phyloP scores from a whole-genome alignment of 208 protist genomes.

The Wallacemonas sp. region DNA sequence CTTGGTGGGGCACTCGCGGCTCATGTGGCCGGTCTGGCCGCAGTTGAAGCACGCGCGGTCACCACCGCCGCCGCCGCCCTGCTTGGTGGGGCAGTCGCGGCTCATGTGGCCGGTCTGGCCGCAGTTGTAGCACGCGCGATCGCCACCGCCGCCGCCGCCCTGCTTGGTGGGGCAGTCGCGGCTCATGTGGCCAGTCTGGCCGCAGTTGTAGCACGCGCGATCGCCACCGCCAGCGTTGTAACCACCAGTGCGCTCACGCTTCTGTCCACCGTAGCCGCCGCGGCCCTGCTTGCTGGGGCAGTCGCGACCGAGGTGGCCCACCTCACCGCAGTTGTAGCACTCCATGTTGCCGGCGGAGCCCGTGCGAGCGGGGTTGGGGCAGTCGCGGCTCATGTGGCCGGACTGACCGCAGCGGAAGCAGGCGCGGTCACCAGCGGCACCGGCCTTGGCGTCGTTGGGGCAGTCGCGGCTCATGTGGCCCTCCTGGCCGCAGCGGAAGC shows the following conservation, averaged over 20 bases:
- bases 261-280: conserved; percentile 52
- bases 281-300: conserved; percentile 54
- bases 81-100: conserved; percentile 79
- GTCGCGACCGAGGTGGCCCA: conserved; percentile 76
- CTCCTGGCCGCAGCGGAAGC: conserved; percentile 76
- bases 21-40: conserved; percentile 70
- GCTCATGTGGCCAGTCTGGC: conserved; percentile 71
- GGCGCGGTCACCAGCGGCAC: conserved; percentile 51
- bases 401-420: conserved; percentile 83
- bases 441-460: conserved; percentile 60
- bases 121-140: conserved; percentile 84
- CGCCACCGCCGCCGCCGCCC: conserved; percentile 46
- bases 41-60: conserved; percentile 64
- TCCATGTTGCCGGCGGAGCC: conserved; percentile 40
- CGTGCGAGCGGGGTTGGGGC: conserved; percentile 60
- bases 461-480: conserved; percentile 89
- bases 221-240: conserved; percentile 57
- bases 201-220: conserved; percentile 86
- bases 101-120: conserved; percentile 79
- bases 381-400: conserved; percentile 87
- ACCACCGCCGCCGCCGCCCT: conserved; percentile 23
- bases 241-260: conserved; percentile 59
- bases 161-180: conserved; percentile 79
- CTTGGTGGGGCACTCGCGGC: conserved; percentile 74
- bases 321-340: conserved; percentile 78